Evolutionary conservation across 345 rosid genomes (phyloP).

Genomic region (Pistacia atlantica): DNA sequence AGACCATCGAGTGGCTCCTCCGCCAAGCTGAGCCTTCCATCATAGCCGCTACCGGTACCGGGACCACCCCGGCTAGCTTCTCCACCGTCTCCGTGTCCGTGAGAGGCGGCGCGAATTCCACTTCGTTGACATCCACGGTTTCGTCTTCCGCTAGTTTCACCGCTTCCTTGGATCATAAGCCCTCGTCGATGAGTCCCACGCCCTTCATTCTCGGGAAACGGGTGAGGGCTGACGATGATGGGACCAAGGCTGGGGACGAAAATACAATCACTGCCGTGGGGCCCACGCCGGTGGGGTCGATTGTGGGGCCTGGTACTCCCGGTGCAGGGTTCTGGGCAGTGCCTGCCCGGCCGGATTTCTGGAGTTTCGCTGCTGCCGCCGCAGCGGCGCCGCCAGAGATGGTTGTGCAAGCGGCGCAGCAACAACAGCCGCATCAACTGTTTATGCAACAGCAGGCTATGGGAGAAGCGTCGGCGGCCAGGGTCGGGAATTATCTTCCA

Average conservation of each 20-base stretch:
- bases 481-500: slow-evolving; percentile 79
- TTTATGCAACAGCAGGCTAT: slow-evolving; percentile 71
- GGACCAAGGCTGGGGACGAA: slow-evolving; percentile 34
- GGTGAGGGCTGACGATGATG: slow-evolving; percentile 63
- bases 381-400: slow-evolving; percentile 63
- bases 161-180: slow-evolving; percentile 61
- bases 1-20: slow-evolving; percentile 99
- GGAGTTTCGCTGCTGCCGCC: slow-evolving; percentile 66
- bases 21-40: slow-evolving; percentile 99
- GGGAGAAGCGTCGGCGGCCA: slow-evolving; percentile 95
- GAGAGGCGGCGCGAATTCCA: slow-evolving; percentile 55
- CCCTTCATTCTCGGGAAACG: slow-evolving; percentile 95
- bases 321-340: slow-evolving; percentile 92
- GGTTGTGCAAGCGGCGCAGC: slow-evolving; percentile 54
- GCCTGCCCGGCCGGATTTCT: slow-evolving; percentile 76
- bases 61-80: slow-evolving; percentile 94
- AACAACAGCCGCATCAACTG: slow-evolving; percentile 43
- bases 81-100: slow-evolving; percentile 75
- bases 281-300: slow-evolving; percentile 35
- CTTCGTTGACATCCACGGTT: slow-evolving; percentile 38
- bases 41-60: slow-evolving; percentile 96
- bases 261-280: slow-evolving; percentile 33
- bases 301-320: slow-evolving; percentile 39
- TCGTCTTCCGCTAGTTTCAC: slow-evolving; percentile 31
- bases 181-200: slow-evolving; percentile 59